Percentiles rank a stretch among this genome's conserved stretches.
Conservation (phyloP, 805 yeast species). For the Ogataea naganishii region DNA sequence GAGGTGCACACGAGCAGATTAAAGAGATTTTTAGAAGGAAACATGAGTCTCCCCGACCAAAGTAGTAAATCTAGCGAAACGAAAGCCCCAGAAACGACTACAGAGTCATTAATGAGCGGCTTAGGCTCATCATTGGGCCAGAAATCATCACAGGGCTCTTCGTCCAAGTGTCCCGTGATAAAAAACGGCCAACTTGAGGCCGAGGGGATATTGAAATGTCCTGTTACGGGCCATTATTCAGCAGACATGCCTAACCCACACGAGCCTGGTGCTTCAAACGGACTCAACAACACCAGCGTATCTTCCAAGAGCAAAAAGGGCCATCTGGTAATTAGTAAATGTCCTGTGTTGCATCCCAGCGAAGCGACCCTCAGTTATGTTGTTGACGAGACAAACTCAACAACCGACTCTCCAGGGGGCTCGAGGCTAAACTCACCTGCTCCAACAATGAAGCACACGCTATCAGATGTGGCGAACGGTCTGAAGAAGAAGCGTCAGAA, state of each 20-base stretch:
- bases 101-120: too few species aligned
- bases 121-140: too few species aligned
- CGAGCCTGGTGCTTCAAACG: constrained; percentile 1
- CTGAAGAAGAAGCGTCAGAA: constrained; percentile 6
- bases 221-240: constrained; percentile 13
- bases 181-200: too few species aligned
- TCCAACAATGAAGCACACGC: too few species aligned
- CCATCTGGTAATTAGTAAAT: constrained; percentile 11
- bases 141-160: too few species aligned
- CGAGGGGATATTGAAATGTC: too few species aligned
- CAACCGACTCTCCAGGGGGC: too few species aligned
- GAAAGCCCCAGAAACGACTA: not conserved
- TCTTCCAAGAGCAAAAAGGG: not conserved
- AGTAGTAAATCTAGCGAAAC: not conserved
- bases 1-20: constrained; percentile 23
- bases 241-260: not conserved
- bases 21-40: constrained; percentile 23
- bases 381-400: constrained; percentile 2
- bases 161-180: constrained; percentile 5
- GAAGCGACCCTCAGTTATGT: constrained; percentile 10
- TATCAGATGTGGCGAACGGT: constrained; percentile 4
- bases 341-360: constrained; percentile 20
- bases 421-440: not conserved
- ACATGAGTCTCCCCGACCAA: too few species aligned
- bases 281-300: not conserved